These are phyloP conservation scores for Globisporangium acanthophoron DNA, from an alignment of 352 stramenopile species.

Conservation along the genomic window DNA sequence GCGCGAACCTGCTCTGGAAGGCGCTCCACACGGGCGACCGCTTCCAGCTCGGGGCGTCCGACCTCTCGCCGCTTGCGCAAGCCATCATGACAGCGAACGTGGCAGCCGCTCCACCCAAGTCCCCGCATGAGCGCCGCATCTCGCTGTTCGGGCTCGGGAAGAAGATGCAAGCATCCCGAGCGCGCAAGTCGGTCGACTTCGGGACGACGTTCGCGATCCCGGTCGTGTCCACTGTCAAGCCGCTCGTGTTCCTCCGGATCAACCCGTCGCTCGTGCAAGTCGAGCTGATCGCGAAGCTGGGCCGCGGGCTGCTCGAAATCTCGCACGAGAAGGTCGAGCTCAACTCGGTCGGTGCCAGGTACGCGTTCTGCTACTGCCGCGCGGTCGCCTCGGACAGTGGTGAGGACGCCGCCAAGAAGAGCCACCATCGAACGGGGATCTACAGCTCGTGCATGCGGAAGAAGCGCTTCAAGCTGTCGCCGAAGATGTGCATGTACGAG, in stretches of 20 bases:
- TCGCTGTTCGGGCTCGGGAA: constrained; percentile 29
- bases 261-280: constrained; percentile 12
- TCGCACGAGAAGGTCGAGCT: constrained; percentile 3
- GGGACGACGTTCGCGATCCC: constrained; percentile 24
- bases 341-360: constrained; percentile 11
- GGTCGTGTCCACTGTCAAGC: constrained; percentile 7
- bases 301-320: constrained; percentile 7
- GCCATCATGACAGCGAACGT: constrained; percentile 5
- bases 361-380: constrained; percentile 12
- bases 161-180: constrained; percentile 12
- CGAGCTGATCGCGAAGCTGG: constrained; percentile 8
- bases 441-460: constrained; percentile 15
- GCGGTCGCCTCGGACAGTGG: background rate
- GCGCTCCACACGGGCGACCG: constrained; percentile 28
- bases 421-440: background rate
- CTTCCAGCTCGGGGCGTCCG: constrained; percentile 3
- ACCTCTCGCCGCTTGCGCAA: constrained; percentile 5
- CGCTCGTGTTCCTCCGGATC: constrained; percentile 14
- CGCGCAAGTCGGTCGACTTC: constrained; percentile 23
- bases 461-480: constrained; percentile 10
- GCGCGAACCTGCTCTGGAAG: constrained; percentile 38
- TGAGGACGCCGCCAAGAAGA: background rate
- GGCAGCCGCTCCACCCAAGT: background rate
- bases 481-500: constrained; percentile 28
- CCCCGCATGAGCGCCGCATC: constrained; percentile 15